Evolutionary conservation across 768 basidiomycete genomes (phyloP).

Genomic region (Cystoderma amianthinum): DNA sequence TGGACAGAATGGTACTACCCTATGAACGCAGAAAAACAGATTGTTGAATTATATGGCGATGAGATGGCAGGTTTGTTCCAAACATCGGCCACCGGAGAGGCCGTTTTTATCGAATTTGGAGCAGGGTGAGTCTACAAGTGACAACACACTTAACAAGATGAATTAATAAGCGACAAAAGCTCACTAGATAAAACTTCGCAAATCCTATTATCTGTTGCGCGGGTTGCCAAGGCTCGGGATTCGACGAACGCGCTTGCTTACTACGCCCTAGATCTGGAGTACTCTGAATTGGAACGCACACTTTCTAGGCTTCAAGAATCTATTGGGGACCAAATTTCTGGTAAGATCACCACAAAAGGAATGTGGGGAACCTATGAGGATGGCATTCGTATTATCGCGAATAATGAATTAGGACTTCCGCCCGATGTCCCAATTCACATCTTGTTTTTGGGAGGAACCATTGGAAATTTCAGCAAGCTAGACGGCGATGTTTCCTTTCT

Average conservation of each 20-base stretch:
- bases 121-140: constrained; percentile 3
- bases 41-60: constrained; percentile 1
- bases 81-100: constrained; percentile 1
- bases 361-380: no score
- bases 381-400: no score
- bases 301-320: not conserved
- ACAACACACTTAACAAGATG: not conserved
- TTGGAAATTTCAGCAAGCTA: no score
- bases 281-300: constrained; percentile 2
- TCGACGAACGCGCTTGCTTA: not conserved
- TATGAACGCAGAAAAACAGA: constrained; percentile 3
- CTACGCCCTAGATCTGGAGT: constrained; percentile 6
- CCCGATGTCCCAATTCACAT: no score
- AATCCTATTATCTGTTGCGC: constrained; percentile 1
- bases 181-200: constrained; percentile 7
- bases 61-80: constrained; percentile 1
- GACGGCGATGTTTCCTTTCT: no score
- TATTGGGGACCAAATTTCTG: not conserved
- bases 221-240: not conserved
- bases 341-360: constrained; percentile 5
- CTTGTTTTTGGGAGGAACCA: no score
- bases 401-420: no score
- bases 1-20: constrained; percentile 8
- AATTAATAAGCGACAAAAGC: not conserved
- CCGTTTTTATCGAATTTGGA: constrained; percentile 4